Conservation (phyloP, 345 rosid species). For the Salix udensis region DNA sequence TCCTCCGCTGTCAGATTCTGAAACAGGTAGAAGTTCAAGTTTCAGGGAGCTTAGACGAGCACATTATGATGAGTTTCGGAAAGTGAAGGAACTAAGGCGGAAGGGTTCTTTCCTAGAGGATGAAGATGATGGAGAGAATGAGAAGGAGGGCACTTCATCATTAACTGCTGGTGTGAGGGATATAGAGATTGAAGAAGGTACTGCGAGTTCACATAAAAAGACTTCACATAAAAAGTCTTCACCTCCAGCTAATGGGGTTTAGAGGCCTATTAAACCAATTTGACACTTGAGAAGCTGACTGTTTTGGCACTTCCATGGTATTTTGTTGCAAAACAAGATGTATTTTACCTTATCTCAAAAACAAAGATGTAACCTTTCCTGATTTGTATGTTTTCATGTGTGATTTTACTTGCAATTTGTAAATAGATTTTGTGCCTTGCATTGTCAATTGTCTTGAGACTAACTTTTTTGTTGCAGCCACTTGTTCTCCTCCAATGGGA, state of each 20-base stretch:
- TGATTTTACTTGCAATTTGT: not conserved
- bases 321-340: conserved; percentile 1
- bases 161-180: conserved; percentile 40
- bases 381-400: not conserved
- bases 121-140: conserved; percentile 52
- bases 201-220: conserved; percentile 4
- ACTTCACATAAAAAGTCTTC: conserved; percentile 21
- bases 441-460: not conserved
- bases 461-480: not conserved
- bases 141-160: conserved; percentile 31
- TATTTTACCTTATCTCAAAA: not conserved
- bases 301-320: conserved; percentile 1
- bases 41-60: conserved; percentile 78
- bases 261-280: not conserved
- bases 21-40: conserved; percentile 36
- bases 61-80: conserved; percentile 84
- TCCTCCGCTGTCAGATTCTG: conserved; percentile 33
- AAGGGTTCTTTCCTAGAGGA: conserved; percentile 64
- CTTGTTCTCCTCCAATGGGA: not conserved
- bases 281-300: not conserved
- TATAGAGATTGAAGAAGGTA: conserved; percentile 41
- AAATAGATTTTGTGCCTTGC: not conserved
- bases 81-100: conserved; percentile 68
- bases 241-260: conserved; percentile 30
- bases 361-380: not conserved